Evolutionary conservation across 306 rosid genomes (phyloP), one percentile per base, ranked within the genome.

Genomic region (Dicorynia guianensis): DNA sequence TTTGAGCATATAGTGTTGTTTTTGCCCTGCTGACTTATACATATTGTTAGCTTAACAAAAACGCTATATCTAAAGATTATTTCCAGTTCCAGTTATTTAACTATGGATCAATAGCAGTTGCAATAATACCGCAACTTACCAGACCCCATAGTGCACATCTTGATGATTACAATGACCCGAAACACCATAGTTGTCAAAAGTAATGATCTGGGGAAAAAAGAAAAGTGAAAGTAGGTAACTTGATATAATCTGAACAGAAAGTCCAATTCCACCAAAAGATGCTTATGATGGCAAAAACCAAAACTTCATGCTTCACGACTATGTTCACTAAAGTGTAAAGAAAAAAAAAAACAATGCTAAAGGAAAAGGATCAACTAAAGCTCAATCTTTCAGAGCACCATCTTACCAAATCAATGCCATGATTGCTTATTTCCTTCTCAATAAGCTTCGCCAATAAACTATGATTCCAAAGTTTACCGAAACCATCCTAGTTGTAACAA

Each of bases 81-180:
- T 55, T 65, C 42, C 78, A 35, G 58, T 59, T 44, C 15, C 7
- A 40, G 42, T 36, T 40, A 46, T 50, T 59, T 4, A 38, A 11
- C 71, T 53, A 48, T 71, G 71, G 69, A 80, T 80, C 55, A 72
- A n/a, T 46, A 65, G 52, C 18, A 53, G 52, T 20, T 35, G 48
- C 47, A 66, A 56, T 65, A 52, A 36, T n/a, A 42, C 20, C 40
- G 67, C 35, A 85, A 68, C 90, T 83, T 82, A 89, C 98, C 89
- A 17, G 38, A 89, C 90, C 60, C 96, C 96, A 73, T 72, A 71
- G 76, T 92, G 89, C 80, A 92, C 93, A 39, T 90, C 98, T 67
- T 87, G 34, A 62, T 95, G 98, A 83, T 95, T 92, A 79, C 97
- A 89, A 83, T 95, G 98, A 69, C 98, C 97, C 0, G 98, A 95